Conservation (phyloP, 805 yeast genomes). For the Ogataea trehalophila region DNA sequence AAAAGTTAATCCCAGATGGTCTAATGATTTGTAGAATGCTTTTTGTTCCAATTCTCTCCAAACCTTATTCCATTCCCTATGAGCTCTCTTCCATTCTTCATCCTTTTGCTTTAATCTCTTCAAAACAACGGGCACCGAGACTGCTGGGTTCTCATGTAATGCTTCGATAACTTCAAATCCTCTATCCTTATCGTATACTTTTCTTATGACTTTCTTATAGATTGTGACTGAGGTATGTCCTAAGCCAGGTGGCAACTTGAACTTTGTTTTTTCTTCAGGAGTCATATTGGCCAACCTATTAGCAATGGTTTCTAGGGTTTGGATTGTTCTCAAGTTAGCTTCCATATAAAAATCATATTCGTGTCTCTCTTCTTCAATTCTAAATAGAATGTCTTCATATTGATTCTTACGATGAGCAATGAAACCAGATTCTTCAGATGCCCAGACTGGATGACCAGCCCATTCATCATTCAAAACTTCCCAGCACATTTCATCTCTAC, state of each 20-base stretch:
- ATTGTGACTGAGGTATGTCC: conserved; percentile 91
- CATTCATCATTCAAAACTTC: conserved; percentile 97
- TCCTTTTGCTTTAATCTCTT: conserved; percentile 94
- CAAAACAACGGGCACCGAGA: conserved; percentile 90
- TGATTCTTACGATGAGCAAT: conserved; percentile 98
- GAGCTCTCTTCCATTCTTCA: conserved; percentile 98
- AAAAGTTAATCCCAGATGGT: conserved; percentile 92
- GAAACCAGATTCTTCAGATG: conserved; percentile 97
- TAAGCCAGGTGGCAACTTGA: conserved; percentile 86
- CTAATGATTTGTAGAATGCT: conserved; percentile 88
- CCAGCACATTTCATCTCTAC: conserved; percentile 99
- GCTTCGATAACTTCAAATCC: conserved; percentile 95
- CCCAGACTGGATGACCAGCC: conserved; percentile 99
- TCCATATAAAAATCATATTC: conserved; percentile 97
- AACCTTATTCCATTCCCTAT: conserved; percentile 96
- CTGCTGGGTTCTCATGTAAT: conserved; percentile 88
- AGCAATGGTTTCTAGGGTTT: conserved; percentile 91
- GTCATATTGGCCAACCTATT: conserved; percentile 91
- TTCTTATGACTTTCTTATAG: conserved; percentile 88
- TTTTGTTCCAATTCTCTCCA: conserved; percentile 99
- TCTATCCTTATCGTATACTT: conserved; percentile 88
- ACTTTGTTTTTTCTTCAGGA: conserved; percentile 77
- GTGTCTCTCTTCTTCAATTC: conserved; percentile 96
- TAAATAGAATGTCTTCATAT: conserved; percentile 91
- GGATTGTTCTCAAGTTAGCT: conserved; percentile 89